These are phyloP conservation scores for Geranium brycei DNA, from an alignment of 345 rosid genomes.

Conservation along the genomic window DNA sequence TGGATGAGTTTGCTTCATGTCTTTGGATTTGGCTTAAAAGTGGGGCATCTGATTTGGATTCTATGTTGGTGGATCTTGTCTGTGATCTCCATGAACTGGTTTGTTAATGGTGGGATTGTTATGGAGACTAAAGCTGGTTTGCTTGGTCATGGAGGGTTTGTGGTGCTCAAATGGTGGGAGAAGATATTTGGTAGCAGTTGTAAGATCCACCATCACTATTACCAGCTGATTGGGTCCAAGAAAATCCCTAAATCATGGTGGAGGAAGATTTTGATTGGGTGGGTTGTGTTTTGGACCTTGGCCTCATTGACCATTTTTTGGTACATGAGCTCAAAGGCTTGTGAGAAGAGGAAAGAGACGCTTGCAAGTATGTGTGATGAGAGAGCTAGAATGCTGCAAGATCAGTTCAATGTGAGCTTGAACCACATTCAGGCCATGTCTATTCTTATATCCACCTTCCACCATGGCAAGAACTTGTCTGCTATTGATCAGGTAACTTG, in stretches of 20 bases:
- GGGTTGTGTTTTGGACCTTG: conserved; percentile 50
- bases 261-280: conserved; percentile 44
- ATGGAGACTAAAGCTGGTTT: conserved; percentile 35
- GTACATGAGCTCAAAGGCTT: conserved; percentile 55
- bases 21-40: conserved; percentile 64
- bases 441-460: conserved; percentile 82
- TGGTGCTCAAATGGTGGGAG: conserved; percentile 49
- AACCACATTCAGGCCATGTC: conserved; percentile 97
- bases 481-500: conserved; percentile 78
- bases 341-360: conserved; percentile 68
- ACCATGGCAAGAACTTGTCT: conserved; percentile 81
- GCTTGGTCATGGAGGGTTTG: conserved; percentile 46
- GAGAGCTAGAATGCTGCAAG: conserved; percentile 95
- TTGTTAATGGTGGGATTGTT: conserved; percentile 36
- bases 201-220: conserved; percentile 44
- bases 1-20: conserved; percentile 79
- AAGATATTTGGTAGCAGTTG: conserved; percentile 26
- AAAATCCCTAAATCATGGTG: conserved; percentile 42
- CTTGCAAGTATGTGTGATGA: conserved; percentile 87
- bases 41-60: conserved; percentile 71
- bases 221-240: conserved; percentile 49
- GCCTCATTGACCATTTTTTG: conserved; percentile 42
- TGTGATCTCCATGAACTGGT: conserved; percentile 43
- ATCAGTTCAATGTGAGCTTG: conserved; percentile 97
- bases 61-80: conserved; percentile 72